phyloP scores from a whole-genome alignment of 2,329 filamentous ascomycete species.

The Alternaria infectoria region DNA sequence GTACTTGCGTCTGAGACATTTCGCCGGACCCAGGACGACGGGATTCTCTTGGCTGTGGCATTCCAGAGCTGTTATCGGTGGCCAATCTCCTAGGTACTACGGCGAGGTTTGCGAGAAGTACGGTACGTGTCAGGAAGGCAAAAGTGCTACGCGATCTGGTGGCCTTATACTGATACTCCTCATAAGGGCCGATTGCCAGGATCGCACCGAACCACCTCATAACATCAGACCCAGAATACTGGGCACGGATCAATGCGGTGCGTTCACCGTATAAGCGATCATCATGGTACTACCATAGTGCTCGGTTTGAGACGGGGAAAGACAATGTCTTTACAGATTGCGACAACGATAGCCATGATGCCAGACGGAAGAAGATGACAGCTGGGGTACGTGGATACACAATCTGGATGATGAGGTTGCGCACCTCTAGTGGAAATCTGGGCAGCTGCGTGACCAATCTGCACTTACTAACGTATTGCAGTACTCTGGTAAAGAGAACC shows the following conservation, averaged over 20 bases:
- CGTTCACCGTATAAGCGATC: slow-evolving; percentile 51
- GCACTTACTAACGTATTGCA: slow-evolving; percentile 16
- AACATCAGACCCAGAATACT: slow-evolving; percentile 57
- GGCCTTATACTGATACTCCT: not conserved
- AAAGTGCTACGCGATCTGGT: not conserved
- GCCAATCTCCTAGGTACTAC: slow-evolving; percentile 33
- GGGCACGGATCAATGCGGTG: slow-evolving; percentile 51
- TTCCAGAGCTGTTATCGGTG: slow-evolving; percentile 37
- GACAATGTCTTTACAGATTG: slow-evolving; percentile 63
- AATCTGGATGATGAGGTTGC: not conserved
- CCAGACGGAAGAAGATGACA: slow-evolving; percentile 55
- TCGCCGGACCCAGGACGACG: slow-evolving; percentile 38
- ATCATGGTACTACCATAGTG: slow-evolving; percentile 49
- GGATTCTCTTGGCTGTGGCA: slow-evolving; percentile 43
- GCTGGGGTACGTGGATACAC: slow-evolving; percentile 49
- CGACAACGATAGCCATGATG: slow-evolving; percentile 56
- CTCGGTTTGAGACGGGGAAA: slow-evolving; percentile 60
- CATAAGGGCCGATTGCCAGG: slow-evolving; percentile 50
- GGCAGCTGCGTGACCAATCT: not conserved
- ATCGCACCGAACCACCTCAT: slow-evolving; percentile 58
- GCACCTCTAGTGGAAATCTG: not conserved
- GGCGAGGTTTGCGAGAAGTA: slow-evolving; percentile 40
- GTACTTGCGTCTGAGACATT: slow-evolving; percentile 39
- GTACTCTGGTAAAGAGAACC: slow-evolving; percentile 65
- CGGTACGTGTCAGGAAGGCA: slow-evolving; percentile 22